Evolutionary conservation across 345 rosid genomes (phyloP).

Genomic region (Eucalyptus fibrosa): DNA sequence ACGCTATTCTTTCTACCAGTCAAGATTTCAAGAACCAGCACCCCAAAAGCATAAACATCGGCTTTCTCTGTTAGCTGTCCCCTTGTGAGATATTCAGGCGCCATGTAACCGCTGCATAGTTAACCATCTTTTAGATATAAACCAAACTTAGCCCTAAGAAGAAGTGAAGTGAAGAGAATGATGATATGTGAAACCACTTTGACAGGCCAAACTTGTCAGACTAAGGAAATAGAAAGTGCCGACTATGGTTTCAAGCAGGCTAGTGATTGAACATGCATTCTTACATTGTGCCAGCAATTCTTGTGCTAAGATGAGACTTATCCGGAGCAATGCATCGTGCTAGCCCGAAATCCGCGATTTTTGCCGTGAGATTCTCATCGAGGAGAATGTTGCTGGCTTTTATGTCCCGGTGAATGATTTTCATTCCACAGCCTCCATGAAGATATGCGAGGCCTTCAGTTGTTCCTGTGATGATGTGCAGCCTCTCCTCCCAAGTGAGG

Average conservation of each 20-base stretch:
- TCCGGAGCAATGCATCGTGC: conserved; percentile 30
- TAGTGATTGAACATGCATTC: neutral
- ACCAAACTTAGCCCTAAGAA: neutral
- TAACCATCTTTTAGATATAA: neutral
- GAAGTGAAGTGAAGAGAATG: neutral
- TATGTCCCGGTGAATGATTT: conserved; percentile 75
- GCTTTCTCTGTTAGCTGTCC: conserved; percentile 67
- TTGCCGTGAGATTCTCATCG: conserved; percentile 49
- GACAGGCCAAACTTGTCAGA: neutral
- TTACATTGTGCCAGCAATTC: conserved; percentile 79
- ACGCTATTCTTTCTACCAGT: conserved; percentile 51
- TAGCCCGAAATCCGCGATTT: conserved; percentile 84
- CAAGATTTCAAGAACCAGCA: conserved; percentile 51
- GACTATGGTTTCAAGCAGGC: neutral
- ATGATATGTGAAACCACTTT: neutral
- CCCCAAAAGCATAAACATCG: conserved; percentile 77
- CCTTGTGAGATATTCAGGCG: conserved; percentile 63
- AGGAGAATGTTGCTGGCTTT: conserved; percentile 74
- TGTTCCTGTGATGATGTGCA: conserved; percentile 39
- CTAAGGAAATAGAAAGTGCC: neutral
- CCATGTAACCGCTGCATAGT: conserved; percentile 62
- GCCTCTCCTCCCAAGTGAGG: conserved; percentile 56
- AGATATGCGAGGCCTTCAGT: conserved; percentile 72
- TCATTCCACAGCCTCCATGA: conserved; percentile 44
- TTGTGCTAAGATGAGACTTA: conserved; percentile 38